Conservation (phyloP, 805 yeast species). For the Priceomyces medius region DNA sequence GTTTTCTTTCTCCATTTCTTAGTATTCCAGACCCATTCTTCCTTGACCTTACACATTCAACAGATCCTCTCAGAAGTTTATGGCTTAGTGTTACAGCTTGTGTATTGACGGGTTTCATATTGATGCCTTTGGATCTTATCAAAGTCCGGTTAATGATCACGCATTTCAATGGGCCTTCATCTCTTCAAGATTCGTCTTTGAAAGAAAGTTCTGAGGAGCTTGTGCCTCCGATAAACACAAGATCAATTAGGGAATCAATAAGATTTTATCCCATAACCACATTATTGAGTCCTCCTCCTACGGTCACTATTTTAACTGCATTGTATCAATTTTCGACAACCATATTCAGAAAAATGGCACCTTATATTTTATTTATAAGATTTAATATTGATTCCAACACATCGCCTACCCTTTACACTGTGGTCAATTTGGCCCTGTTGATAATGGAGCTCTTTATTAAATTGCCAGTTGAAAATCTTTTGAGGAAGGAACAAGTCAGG, state of each 20-base stretch:
- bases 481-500: conserved; percentile 79
- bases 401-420: conserved; percentile 58
- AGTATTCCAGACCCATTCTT: conserved; percentile 88
- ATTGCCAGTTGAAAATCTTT: conserved; percentile 83
- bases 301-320: conserved; percentile 45
- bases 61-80: conserved; percentile 70
- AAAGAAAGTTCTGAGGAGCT: conserved; percentile 1
- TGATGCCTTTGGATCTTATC: conserved; percentile 81
- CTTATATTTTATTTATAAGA: conserved; percentile 56
- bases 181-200: conserved; percentile 5
- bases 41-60: conserved; percentile 76
- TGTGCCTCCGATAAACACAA: conserved; percentile 23
- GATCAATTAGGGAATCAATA: conserved; percentile 74
- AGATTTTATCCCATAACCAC: conserved; percentile 55
- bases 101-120: conserved; percentile 64
- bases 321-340: conserved; percentile 60
- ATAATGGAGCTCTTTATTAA: conserved; percentile 68
- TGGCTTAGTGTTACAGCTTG: conserved; percentile 68
- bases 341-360: conserved; percentile 65
- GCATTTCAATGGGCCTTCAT: conserved; percentile 42
- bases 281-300: conserved; percentile 56
- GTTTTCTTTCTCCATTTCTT: conserved; percentile 75
- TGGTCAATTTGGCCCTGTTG: conserved; percentile 59
- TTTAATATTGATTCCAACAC: conserved; percentile 66
- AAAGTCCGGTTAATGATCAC: conserved; percentile 76